A percentile compares a stretch with the other conserved stretches of the same genome.
Conservation (phyloP, 2,329 filamentous ascomycete species). For the Knoxdaviesia proteae region DNA sequence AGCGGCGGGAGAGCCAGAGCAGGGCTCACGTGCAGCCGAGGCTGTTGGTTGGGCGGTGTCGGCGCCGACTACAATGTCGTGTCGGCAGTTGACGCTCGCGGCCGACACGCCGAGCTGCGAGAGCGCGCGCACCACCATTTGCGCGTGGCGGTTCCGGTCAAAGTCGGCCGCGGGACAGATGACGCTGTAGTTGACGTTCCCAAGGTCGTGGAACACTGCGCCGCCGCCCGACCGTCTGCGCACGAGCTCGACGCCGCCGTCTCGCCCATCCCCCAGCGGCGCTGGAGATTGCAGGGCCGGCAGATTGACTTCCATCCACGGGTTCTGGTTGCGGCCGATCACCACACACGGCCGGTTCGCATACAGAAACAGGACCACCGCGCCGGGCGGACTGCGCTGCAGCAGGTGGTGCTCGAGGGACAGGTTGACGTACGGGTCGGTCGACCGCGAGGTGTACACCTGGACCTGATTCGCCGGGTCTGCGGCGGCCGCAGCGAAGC, state of each 20-base stretch:
- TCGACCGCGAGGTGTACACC: conserved; percentile 48
- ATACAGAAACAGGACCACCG: conserved; percentile 70
- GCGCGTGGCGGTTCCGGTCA: conserved; percentile 68
- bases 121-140: conserved; percentile 82
- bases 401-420: conserved; percentile 85
- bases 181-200: conserved; percentile 89
- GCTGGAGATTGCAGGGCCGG: conserved; percentile 23
- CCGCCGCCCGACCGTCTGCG: conserved; percentile 76
- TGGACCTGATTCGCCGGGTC: conserved; percentile 31
- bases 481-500: conserved; percentile 17
- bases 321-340: conserved; percentile 92
- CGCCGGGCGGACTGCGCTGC: conserved; percentile 47
- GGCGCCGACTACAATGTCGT: conserved; percentile 69
- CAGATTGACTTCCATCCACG: conserved; percentile 81
- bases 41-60: conserved; percentile 3
- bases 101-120: conserved; percentile 32
- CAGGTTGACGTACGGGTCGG: conserved; percentile 72
- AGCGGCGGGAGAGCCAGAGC: not conserved
- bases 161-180: conserved; percentile 62
- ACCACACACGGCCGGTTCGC: conserved; percentile 72
- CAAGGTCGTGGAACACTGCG: conserved; percentile 79
- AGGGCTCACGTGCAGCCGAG: not conserved
- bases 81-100: conserved; percentile 65
- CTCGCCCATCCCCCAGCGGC: conserved; percentile 8
- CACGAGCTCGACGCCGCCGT: conserved; percentile 36